phyloP scores from a whole-genome alignment of 305 asterid genomes.

The Vinca major region DNA sequence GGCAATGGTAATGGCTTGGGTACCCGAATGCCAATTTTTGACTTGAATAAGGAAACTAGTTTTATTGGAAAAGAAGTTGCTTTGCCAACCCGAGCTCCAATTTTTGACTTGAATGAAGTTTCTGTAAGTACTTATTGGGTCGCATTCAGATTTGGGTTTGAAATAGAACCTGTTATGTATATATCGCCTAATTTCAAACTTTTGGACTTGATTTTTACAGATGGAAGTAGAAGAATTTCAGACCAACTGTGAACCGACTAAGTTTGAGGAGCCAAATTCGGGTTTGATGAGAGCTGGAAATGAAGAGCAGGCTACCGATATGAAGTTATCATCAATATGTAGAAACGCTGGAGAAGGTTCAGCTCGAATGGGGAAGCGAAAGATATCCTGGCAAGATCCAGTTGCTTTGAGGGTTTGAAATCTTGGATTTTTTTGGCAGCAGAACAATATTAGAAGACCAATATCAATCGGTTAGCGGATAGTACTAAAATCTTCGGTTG shows the following conservation, averaged over 20 bases:
- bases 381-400: slow-evolving; percentile 91
- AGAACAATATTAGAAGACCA: background rate
- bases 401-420: slow-evolving; percentile 79
- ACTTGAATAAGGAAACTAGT: slow-evolving; percentile 46
- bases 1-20: slow-evolving; percentile 27
- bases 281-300: slow-evolving; percentile 37
- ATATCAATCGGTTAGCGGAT: background rate
- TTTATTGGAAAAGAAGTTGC: slow-evolving; percentile 34
- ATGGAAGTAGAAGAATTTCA: slow-evolving; percentile 68
- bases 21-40: slow-evolving; percentile 28
- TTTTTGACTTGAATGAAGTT: slow-evolving; percentile 72
- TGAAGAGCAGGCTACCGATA: slow-evolving; percentile 58
- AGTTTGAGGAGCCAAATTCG: slow-evolving; percentile 39
- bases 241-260: slow-evolving; percentile 26
- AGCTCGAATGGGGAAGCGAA: slow-evolving; percentile 64
- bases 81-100: slow-evolving; percentile 47
- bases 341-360: slow-evolving; percentile 67
- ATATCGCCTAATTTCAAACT: background rate
- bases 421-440: background rate
- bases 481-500: background rate
- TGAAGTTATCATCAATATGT: slow-evolving; percentile 47
- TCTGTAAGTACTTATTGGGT: slow-evolving; percentile 38
- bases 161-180: background rate
- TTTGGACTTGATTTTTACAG: slow-evolving; percentile 22
- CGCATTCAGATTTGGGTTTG: background rate